Evolutionary conservation across 768 basidiomycete species (phyloP), one percentile per base, ranked within the genome.

Genomic region (Boletellus ananiceps): DNA sequence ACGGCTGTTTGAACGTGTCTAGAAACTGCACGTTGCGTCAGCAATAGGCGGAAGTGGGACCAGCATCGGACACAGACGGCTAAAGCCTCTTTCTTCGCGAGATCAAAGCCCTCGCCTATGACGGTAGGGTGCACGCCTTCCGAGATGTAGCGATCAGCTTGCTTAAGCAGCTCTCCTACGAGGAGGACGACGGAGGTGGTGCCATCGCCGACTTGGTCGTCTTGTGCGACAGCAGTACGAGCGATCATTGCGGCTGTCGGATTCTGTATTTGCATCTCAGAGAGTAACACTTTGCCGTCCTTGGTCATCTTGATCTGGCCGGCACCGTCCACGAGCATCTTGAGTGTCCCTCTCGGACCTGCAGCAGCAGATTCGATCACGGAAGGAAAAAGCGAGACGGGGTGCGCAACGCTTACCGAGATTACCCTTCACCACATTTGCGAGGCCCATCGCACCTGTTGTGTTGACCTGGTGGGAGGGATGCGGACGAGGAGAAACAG

Each of bases 231-330:
- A 13, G 96, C 96, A 37, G 96, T 97, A 44, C 93, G 83, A 40
- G 96, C 96, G 64, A 99, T 93, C 92, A 99, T 95, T 29, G 96
- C 94, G 15, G 96, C 96, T 3, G 96, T 98, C 27, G 96, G 96
- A 68, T 99, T 98, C 72, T 91, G 88, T 60, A 99, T 99, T 74
- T 98, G 96, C 96, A 99, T 99, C 74, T 99, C 96, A 36, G 93
- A 95, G 50, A 99, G 77, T 48, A 99, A 73, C 36, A 97, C 95
- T 74, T 99, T 99, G 55, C 96, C 96, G 64, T 98, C 96, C 77
- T 98, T 99, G 56, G 96, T 98, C 90, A 99, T 94, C 80, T 98
- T 99, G 70, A 99, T 94, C 73, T 93, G 90, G 9, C 96, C 96
- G 13, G 94, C 78, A 49, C 96, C 96, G 70, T 98, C 96, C 37